phyloP scores from a whole-genome alignment of 2,329 filamentous ascomycete species.

The Scortechinia acanthostroma region DNA sequence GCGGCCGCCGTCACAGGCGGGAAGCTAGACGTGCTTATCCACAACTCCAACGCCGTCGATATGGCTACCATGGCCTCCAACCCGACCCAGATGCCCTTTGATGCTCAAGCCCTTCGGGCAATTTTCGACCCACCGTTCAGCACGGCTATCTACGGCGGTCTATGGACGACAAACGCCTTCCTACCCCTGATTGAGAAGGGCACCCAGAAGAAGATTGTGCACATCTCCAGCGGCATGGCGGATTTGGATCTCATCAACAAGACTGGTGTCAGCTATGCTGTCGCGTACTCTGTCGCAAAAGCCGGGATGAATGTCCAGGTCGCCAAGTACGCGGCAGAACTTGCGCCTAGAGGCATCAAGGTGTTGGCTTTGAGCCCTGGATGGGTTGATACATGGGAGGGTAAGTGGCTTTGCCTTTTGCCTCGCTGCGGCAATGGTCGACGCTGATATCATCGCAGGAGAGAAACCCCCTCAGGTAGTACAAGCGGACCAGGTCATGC shows the following conservation, averaged over 20 bases:
- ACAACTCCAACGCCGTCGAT: slow-evolving; percentile 24
- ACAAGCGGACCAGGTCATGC: background rate
- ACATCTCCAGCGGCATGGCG: slow-evolving; percentile 24
- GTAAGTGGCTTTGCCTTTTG: background rate
- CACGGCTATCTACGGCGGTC: slow-evolving; percentile 18
- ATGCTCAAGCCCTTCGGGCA: slow-evolving; percentile 3
- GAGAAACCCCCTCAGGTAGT: background rate
- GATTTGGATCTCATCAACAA: slow-evolving; percentile 16
- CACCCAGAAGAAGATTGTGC: slow-evolving; percentile 28
- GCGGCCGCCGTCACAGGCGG: slow-evolving; percentile 21
- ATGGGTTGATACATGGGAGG: background rate
- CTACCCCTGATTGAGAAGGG: slow-evolving; percentile 27
- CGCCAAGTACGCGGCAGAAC: slow-evolving; percentile 27
- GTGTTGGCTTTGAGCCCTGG: background rate
- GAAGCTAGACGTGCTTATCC: slow-evolving; percentile 29
- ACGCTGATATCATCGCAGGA: slow-evolving; percentile 1
- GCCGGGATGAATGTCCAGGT: slow-evolving; percentile 27
- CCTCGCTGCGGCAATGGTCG: too few relatives aligned
- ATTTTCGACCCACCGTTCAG: slow-evolving; percentile 12
- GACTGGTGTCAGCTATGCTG: slow-evolving; percentile 10
- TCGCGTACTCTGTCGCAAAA: slow-evolving; percentile 26
- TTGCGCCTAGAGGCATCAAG: background rate
- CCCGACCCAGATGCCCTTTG: slow-evolving; percentile 8
- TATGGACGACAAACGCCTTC: slow-evolving; percentile 25
- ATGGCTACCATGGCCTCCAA: slow-evolving; percentile 6